Percentiles rank a stretch among this genome's conserved stretches.
phyloP scores from a whole-genome alignment of 768 basidiomycete genomes.

The Lactarius quietus region DNA sequence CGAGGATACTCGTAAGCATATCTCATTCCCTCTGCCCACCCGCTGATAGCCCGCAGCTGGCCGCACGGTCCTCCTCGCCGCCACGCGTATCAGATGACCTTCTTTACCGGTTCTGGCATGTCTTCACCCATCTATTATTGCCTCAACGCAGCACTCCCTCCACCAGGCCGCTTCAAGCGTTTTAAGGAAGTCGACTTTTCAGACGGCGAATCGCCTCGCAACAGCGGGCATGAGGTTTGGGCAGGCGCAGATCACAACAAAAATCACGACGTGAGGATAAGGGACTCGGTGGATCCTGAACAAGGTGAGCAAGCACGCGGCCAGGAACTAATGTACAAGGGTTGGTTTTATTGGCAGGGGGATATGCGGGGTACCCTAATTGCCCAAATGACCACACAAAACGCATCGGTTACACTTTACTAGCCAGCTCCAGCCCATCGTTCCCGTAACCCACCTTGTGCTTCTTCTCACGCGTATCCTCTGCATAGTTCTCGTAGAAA shows the following conservation, averaged over 20 bases:
- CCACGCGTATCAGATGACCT: constrained; percentile 73
- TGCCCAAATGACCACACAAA: neutral
- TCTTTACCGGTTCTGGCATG: constrained; percentile 79
- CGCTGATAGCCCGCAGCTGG: constrained; percentile 41
- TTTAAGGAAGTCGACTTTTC: constrained; percentile 62
- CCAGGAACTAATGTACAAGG: neutral
- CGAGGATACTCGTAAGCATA: constrained; percentile 59
- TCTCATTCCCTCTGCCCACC: neutral
- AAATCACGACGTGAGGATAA: neutral
- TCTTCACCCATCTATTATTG: constrained; percentile 60
- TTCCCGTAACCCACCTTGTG: constrained; percentile 14
- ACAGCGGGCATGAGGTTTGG: neutral
- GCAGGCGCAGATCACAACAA: neutral
- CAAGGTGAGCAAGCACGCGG: neutral
- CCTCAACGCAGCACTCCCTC: constrained; percentile 60
- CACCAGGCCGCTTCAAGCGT: constrained; percentile 42
- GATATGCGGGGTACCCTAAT: neutral
- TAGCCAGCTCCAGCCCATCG: neutral
- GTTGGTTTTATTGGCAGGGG: neutral
- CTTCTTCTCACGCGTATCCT: constrained; percentile 39
- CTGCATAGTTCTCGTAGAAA: constrained; percentile 86
- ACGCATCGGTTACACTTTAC: neutral
- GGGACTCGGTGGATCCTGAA: neutral
- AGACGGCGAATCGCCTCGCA: neutral
- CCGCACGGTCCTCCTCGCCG: constrained; percentile 56